Evolutionary conservation across 2,329 filamentous ascomycete genomes (phyloP).

Genomic region (Fusarium sp.): DNA sequence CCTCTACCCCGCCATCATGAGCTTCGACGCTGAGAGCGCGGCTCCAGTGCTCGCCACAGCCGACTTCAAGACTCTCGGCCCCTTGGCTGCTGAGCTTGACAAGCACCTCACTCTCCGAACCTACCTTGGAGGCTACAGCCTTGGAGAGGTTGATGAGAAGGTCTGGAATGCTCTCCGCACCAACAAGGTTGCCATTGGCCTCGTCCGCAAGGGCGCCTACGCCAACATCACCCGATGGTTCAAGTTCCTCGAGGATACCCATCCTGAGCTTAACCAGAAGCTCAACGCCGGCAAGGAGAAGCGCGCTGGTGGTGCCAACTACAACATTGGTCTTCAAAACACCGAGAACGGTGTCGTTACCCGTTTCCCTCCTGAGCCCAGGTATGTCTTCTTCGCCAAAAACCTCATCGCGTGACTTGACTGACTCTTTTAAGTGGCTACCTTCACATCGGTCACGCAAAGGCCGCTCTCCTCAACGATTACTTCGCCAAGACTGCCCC

Average conservation of each 20-base stretch:
- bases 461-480: conserved; percentile 92
- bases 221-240: conserved; percentile 89
- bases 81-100: conserved; percentile 81
- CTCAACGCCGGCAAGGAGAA: conserved; percentile 70
- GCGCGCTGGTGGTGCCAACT: conserved; percentile 85
- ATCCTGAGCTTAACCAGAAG: conserved; percentile 80
- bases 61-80: conserved; percentile 86
- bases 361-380: conserved; percentile 93
- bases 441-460: conserved; percentile 95
- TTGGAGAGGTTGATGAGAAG: conserved; percentile 82
- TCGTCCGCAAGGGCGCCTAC: conserved; percentile 82
- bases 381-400: conserved; percentile 64
- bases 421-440: conserved; percentile 70
- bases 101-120: conserved; percentile 89
- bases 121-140: conserved; percentile 84
- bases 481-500: conserved; percentile 97
- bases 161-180: conserved; percentile 86
- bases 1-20: conserved; percentile 40
- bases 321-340: conserved; percentile 88
- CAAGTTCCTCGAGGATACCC: conserved; percentile 82
- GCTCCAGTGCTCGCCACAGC: conserved; percentile 47
- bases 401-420: conserved; percentile 26
- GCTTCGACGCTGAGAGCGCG: conserved; percentile 46
- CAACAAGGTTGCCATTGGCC: conserved; percentile 86
- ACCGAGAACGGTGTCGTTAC: conserved; percentile 91